These are phyloP conservation scores for Opeltia flavorubescens DNA, from an alignment of 495 filamentous ascomycete species.

Conservation along the genomic window DNA sequence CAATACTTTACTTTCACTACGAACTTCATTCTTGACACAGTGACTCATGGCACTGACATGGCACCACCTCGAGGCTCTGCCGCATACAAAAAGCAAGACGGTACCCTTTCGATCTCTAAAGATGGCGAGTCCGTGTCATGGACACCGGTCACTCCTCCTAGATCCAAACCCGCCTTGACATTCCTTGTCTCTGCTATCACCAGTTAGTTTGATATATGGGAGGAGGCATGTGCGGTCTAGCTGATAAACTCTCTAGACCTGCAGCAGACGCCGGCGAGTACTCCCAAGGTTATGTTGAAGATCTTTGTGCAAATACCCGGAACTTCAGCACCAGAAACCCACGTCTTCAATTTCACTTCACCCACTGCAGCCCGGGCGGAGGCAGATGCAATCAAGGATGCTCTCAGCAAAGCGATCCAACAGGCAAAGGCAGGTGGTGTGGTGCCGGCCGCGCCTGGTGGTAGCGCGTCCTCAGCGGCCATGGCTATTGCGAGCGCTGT, in stretches of 20 bases:
- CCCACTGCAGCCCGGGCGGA: slow-evolving; percentile 59
- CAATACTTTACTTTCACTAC: neutral
- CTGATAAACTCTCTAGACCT: slow-evolving; percentile 42
- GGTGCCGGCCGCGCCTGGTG: slow-evolving; percentile 24
- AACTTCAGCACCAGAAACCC: slow-evolving; percentile 43
- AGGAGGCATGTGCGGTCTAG: neutral
- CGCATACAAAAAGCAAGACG: slow-evolving; percentile 94
- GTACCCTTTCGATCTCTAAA: slow-evolving; percentile 55
- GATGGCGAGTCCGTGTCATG: slow-evolving; percentile 64
- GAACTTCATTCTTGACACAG: neutral
- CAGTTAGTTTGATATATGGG: slow-evolving; percentile 38
- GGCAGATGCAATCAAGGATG: slow-evolving; percentile 69
- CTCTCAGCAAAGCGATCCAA: slow-evolving; percentile 63
- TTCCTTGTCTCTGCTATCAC: slow-evolving; percentile 64
- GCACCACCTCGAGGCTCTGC: slow-evolving; percentile 54
- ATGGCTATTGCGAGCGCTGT: slow-evolving; percentile 48
- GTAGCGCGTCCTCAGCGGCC: slow-evolving; percentile 32
- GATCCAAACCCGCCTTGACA: slow-evolving; percentile 42
- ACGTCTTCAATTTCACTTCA: slow-evolving; percentile 80
- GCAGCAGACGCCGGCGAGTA: slow-evolving; percentile 75
- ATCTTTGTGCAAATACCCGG: slow-evolving; percentile 56
- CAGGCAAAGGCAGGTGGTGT: slow-evolving; percentile 43
- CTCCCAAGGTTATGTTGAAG: slow-evolving; percentile 80
- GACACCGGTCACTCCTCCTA: slow-evolving; percentile 49
- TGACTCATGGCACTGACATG: slow-evolving; percentile 20